A percentile compares a stretch with the other conserved stretches of the same genome.
Evolutionary conservation across 768 basidiomycete species (phyloP).

Genomic region (Tephrocybe sp.): DNA sequence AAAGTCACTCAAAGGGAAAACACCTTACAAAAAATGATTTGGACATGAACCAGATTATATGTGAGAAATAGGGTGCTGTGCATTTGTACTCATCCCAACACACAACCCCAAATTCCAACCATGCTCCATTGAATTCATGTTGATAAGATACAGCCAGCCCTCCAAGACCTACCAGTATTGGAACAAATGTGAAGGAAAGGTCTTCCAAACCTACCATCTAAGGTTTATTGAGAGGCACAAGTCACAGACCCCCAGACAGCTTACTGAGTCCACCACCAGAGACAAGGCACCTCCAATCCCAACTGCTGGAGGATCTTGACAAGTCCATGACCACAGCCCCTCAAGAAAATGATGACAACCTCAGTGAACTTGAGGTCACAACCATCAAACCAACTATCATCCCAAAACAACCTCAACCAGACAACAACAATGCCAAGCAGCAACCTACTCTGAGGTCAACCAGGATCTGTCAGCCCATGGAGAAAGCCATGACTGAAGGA

Average conservation of each 20-base stretch:
- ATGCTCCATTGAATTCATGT: slow-evolving; percentile 30
- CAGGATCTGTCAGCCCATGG: no score
- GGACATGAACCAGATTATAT: slow-evolving; percentile 26
- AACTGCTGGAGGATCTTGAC: no score
- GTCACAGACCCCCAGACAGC: neutral
- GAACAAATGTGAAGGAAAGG: slow-evolving; percentile 16
- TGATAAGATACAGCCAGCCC: slow-evolving; percentile 33
- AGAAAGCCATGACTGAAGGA: no score
- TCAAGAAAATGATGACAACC: no score
- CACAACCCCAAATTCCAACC: slow-evolving; percentile 26
- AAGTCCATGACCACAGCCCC: no score
- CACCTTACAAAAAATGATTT: slow-evolving; percentile 23
- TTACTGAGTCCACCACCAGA: no score
- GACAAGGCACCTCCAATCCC: no score
- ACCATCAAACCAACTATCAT: no score
- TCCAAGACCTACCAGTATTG: slow-evolving; percentile 35
- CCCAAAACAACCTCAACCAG: no score
- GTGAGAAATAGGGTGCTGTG: slow-evolving; percentile 31
- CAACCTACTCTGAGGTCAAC: no score
- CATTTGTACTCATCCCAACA: slow-evolving; percentile 34
- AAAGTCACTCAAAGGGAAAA: slow-evolving; percentile 3
- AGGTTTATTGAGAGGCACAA: slow-evolving; percentile 23
- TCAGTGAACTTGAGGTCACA: no score
- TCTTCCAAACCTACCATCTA: slow-evolving; percentile 24
- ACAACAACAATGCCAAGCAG: no score